Percentiles rank a stretch among this genome's conserved stretches.
Evolutionary conservation across 306 rosid species (phyloP).

Genomic region (Amphicarpaea edgeworthii): DNA sequence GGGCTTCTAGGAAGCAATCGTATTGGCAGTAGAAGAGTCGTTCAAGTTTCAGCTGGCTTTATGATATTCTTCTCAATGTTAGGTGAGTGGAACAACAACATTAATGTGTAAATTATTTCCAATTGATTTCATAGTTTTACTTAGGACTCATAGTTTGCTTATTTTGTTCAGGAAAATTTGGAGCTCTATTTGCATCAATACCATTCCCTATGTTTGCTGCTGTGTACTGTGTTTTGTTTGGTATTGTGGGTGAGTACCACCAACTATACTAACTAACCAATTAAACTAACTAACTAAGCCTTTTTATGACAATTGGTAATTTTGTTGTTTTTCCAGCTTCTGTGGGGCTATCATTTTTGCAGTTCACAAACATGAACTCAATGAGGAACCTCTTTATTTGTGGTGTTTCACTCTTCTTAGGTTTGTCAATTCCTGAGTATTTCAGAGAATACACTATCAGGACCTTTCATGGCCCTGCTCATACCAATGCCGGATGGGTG

Average conservation of each 20-base stretch:
- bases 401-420: constrained; percentile 88
- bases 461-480: constrained; percentile 87
- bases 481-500: constrained; percentile 96
- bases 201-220: constrained; percentile 96
- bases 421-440: constrained; percentile 85
- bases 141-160: constrained; percentile 18
- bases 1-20: constrained; percentile 98
- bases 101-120: constrained; percentile 21
- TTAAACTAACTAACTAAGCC: not conserved
- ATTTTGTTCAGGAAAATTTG: constrained; percentile 80
- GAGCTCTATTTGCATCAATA: constrained; percentile 93
- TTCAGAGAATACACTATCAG: constrained; percentile 80
- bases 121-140: not conserved
- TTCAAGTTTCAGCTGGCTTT: constrained; percentile 97
- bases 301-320: constrained; percentile 29
- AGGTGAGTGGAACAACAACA: constrained; percentile 56
- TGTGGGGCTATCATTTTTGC: constrained; percentile 95
- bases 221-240: constrained; percentile 87
- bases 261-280: not conserved
- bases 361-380: constrained; percentile 98
- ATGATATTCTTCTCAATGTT: constrained; percentile 94
- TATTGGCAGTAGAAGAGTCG: constrained; percentile 90
- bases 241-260: constrained; percentile 78
- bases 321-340: constrained; percentile 68
- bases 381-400: constrained; percentile 91